Conservation (phyloP, 2,329 filamentous ascomycete species). For the Scopulariopsis brevicaulis region DNA sequence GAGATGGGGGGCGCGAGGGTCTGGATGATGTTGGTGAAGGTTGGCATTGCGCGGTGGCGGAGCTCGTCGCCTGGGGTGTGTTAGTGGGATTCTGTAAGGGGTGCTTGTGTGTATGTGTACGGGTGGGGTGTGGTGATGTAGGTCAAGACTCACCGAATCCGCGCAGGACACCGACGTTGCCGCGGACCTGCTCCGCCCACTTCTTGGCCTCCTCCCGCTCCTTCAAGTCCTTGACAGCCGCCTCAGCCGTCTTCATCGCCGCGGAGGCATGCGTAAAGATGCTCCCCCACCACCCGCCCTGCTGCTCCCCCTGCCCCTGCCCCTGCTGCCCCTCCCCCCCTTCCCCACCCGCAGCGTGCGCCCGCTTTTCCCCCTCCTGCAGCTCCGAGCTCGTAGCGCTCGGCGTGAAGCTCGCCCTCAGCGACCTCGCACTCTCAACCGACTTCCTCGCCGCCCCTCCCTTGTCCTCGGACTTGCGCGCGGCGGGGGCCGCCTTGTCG, state of each 20-base stretch:
- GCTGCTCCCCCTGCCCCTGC: slow-evolving; percentile 14
- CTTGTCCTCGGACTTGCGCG: slow-evolving; percentile 10
- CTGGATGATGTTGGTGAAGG: slow-evolving; percentile 89
- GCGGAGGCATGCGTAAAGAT: slow-evolving; percentile 72
- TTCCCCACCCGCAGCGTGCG: slow-evolving; percentile 8
- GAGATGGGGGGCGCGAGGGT: slow-evolving; percentile 94
- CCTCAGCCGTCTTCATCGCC: slow-evolving; percentile 88
- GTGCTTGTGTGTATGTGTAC: background rate
- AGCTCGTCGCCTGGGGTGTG: slow-evolving; percentile 64
- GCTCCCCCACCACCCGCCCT: slow-evolving; percentile 76
- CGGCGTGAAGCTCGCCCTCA: slow-evolving; percentile 61
- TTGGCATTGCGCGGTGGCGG: slow-evolving; percentile 76
- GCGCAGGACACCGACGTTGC: slow-evolving; percentile 70
- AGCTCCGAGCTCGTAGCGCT: slow-evolving; percentile 53
- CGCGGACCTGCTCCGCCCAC: slow-evolving; percentile 89
- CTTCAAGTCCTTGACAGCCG: slow-evolving; percentile 86
- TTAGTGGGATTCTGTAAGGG: background rate
- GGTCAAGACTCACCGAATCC: slow-evolving; percentile 51
- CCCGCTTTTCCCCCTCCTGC: slow-evolving; percentile 34
- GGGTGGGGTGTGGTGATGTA: background rate
- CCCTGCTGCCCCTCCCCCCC: slow-evolving; percentile 26
- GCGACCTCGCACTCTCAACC: slow-evolving; percentile 58
- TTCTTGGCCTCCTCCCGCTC: slow-evolving; percentile 93
- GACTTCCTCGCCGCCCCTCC: slow-evolving; percentile 48
- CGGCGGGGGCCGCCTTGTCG: slow-evolving; percentile 46